Base-by-base conservation (phyloP, 2,329 filamentous ascomycete species). In the Dothistroma pini region DNA sequence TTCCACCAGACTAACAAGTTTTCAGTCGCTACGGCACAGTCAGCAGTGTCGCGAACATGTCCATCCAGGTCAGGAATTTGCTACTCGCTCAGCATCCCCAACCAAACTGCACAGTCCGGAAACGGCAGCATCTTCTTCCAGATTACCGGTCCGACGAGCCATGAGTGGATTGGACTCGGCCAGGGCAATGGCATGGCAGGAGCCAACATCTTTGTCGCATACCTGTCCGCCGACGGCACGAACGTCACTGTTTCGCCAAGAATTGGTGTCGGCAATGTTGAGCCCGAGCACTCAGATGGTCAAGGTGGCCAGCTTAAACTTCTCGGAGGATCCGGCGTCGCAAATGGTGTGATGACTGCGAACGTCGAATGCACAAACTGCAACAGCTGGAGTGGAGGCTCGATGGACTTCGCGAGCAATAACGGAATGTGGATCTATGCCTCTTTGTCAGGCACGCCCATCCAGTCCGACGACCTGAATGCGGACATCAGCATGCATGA, bases 221-320 rank as follows among this genome's bases (percentile, higher is more conserved):
- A 86, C 66, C 76, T 80, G n/a, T 77, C 79, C 32, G 74, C 78
- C 41, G 74, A 73, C 41, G 80, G 82, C 31, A 78, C 72, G 50
- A 86, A 85, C 63, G 81, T 87, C 14, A 87, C 84, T 0, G 64
- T 87, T 9, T 86, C 84, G 1, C 80, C 83, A 9, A 75, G 84
- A 47, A 65, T 75, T 8, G 78, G 78, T 9, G 73, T 66, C 11
- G 81, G 81, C 7, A 70, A 83, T 21, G 62, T 58, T 7, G 65
- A 75, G 63, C 84, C 84, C 0, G 60, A 68, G 14, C 70, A 76
- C 56, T 77, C 80, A 61, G 70, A 71, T 2, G 69, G 72, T 21
- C 57, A 63, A 50, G 41, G 48, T 5, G 75, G 80, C 1, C 64
- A 81, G 58, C 72, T 83, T 10, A 78, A 76, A 7, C 68, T 86